Base-by-base conservation (phyloP, 192 early-diverging fungal genomes). In the Mortierella hygrophila region DNA sequence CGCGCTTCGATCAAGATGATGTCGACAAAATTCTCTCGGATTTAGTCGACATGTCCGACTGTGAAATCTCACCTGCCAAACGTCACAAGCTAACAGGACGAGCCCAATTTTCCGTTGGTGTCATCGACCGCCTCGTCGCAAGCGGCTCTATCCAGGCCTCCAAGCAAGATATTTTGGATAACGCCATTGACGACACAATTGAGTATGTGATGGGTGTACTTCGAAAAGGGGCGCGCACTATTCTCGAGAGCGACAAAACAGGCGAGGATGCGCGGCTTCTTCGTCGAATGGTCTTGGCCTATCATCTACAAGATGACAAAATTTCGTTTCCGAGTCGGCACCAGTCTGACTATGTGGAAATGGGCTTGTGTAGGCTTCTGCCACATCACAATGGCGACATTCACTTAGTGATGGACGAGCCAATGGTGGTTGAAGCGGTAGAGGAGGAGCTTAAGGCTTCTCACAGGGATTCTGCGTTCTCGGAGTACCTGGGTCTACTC, bases 351-450 rank as follows among this genome's bases (percentile, higher is more conserved):
- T 79, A 72, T 49, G 77, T 79, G 38, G 41, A 79, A 35, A 79
- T 57, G 46, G 77, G 47, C 4, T 26, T 82, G 81, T 82, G 81
- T 37, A 72, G 8, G 21, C 75, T 82, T 0, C 44, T 9, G n/a
- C 55, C 9, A 44, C 38, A 72, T 44, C 35, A 11, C 44, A 52
- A 82, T 44, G 81, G 55, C 35, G 35, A 35, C 20, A 18, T 77
- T n/a, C 75, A 77, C 70, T 57, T 44, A 23, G 57, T 77, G 26
- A 77, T 82, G 75, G 75, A 82, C 35, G 75, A 82, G 69, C 71
- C 76, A 6, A 57, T 84, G 10, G 77, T 84, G 21, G 63, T 84
- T 68, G 73, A 84, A 8, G 82, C 74, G 40, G 72, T 83, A 29
- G 60, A 83, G 57, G 71, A 68, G 44, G 76, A 73, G 44, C 74